Conservation (phyloP, 1,284 basidiomycete genomes). For the Mycosarcoma maydis region DNA sequence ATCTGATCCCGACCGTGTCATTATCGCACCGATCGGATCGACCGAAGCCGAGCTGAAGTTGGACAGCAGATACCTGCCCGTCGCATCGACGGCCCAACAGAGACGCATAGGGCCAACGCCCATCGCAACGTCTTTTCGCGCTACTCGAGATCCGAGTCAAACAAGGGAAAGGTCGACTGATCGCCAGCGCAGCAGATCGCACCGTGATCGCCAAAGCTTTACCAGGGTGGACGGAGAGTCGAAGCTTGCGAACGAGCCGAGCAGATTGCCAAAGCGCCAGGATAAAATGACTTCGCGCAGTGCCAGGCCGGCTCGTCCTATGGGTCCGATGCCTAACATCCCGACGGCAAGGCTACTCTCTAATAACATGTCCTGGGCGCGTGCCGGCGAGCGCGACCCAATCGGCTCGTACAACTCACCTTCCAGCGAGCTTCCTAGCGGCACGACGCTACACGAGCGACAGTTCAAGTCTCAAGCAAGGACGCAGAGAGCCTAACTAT, state of each 20-base stretch:
- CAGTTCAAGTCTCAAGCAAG: not conserved
- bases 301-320: conserved; percentile 9
- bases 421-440: not conserved
- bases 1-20: conserved; percentile 23
- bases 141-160: conserved; percentile 3
- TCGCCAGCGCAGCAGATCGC: conserved; percentile 7
- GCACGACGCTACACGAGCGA: conserved; percentile 6
- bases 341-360: conserved; percentile 8
- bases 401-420: conserved; percentile 2
- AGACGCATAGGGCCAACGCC: conserved; percentile 11
- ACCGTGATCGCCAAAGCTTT: conserved; percentile 4
- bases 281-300: conserved; percentile 9
- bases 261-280: conserved; percentile 3
- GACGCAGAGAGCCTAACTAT: conserved; percentile 10
- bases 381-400: conserved; percentile 4
- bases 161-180: not conserved
- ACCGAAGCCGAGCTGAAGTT: not conserved
- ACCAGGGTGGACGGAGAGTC: not conserved
- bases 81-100: not conserved
- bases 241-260: not conserved
- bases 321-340: conserved; percentile 7
- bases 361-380: conserved; percentile 6
- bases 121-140: not conserved
- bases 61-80: not conserved
- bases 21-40: conserved; percentile 7